Conservation (phyloP, 2,329 filamentous ascomycete species). For the Trichoderma atrobrunneum region DNA sequence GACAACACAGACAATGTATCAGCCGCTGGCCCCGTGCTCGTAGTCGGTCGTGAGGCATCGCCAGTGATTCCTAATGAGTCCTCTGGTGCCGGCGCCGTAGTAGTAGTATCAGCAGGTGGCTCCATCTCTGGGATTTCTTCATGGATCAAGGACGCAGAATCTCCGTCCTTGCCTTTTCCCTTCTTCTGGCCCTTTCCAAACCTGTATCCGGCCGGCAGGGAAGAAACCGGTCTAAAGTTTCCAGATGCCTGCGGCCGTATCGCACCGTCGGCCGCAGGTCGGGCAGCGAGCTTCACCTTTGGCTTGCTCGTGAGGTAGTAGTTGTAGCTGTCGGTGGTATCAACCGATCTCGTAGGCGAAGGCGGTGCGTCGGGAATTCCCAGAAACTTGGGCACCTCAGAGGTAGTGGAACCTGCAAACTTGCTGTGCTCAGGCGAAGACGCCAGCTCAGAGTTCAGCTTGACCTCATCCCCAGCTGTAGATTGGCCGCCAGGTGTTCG, state of each 20-base stretch:
- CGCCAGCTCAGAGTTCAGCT: conserved; percentile 52
- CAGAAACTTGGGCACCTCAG: conserved; percentile 52
- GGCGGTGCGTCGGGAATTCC: conserved; percentile 45
- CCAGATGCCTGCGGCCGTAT: conserved; percentile 60
- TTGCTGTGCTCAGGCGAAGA: conserved; percentile 48
- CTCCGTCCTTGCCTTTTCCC: conserved; percentile 30
- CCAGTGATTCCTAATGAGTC: conserved; percentile 26
- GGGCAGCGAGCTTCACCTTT: conserved; percentile 85
- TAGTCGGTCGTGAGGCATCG: conserved; percentile 37
- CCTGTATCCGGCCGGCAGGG: conserved; percentile 78
- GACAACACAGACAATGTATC: conserved; percentile 38
- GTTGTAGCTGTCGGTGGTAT: conserved; percentile 46
- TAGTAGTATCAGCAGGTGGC: conserved; percentile 31
- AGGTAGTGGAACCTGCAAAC: conserved; percentile 46
- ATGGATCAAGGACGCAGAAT: conserved; percentile 28
- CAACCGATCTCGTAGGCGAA: conserved; percentile 45
- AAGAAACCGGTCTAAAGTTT: conserved; percentile 69
- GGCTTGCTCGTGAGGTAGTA: conserved; percentile 59
- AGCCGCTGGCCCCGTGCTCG: conserved; percentile 45
- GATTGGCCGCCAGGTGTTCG: conserved; percentile 30
- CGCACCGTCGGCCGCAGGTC: conserved; percentile 68
- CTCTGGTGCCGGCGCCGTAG: conserved; percentile 34
- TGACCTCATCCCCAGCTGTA: conserved; percentile 38
- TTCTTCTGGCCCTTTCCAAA: conserved; percentile 59
- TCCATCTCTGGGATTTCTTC: conserved; percentile 39